Evolutionary conservation across 129 eudicot genomes (phyloP), one percentile per base, ranked within the genome.

Genomic region (Flaveria brownii): DNA sequence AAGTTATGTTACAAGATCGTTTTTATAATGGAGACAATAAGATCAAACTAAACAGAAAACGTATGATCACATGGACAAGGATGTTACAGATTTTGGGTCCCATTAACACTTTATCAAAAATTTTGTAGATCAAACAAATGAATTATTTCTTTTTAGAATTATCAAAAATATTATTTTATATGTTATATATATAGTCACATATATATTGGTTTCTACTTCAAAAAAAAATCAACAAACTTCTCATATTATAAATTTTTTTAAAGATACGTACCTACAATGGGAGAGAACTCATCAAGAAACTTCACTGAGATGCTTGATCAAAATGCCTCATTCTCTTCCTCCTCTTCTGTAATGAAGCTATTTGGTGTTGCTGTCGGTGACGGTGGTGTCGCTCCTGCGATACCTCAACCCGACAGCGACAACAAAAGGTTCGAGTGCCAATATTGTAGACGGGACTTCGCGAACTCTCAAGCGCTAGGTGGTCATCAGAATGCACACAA

Each of bases 401-500:
- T 83, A 46, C 76, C 60, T 5, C 89, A 66, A 41, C 79, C 55
- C 1, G 82, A 81, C 18, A 14, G n/a, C 5, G 86, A 87, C 68
- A 85, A 57, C 75, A 86, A 80, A 66, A 68, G 88, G 47, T 91
- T 88, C 17, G 95, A 83, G 41, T 91, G 97, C 75, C 95, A 88
- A 66, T 90, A 83, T 54, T 91, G 97, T 77, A 77, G 82, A 73
- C 76, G 92, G 11, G 88, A 83, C 73, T 91, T 86, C 13, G 81
- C 88, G 10, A 91, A 88, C 68, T 91, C 97, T 26, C 97, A 91
- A 70, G 97, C 97, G 25, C 77, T 91, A 65, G 97, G 97, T 18
- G 97, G 97, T 26, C 97, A 91, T 51, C 95, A 91, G 20, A 91
- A 91, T 71, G 97, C 97, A 18, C 97, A 91, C 82, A 91, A 85